phyloP scores from a whole-genome alignment of 1,284 basidiomycete genomes.

The Fomitiporia mediterranea region DNA sequence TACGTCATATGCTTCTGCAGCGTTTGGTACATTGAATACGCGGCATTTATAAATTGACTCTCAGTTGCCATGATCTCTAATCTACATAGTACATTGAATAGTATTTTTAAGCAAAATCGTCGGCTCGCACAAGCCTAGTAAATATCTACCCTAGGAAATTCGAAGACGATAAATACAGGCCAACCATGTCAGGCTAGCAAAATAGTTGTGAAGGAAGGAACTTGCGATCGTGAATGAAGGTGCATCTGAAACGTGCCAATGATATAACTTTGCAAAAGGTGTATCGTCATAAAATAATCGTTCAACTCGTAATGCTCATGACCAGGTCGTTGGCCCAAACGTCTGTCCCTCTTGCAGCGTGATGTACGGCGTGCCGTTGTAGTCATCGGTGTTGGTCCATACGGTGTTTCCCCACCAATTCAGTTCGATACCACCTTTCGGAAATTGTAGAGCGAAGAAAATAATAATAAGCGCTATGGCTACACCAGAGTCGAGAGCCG shows the following conservation, averaged over 20 bases:
- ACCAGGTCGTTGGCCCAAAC: conserved; percentile 59
- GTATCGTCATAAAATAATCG: too few species aligned
- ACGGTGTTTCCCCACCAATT: conserved; percentile 70
- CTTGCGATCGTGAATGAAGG: too few species aligned
- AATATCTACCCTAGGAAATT: conserved; percentile 1
- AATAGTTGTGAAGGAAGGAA: too few species aligned
- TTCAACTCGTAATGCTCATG: conserved; percentile 30
- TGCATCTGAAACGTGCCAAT: too few species aligned
- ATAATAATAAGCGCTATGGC: conserved; percentile 30
- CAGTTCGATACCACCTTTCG: conserved; percentile 26
- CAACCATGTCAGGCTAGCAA: background rate
- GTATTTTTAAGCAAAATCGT: background rate
- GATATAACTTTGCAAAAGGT: too few species aligned
- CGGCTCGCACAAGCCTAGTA: background rate
- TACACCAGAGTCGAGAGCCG: conserved; percentile 32
- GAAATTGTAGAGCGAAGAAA: conserved; percentile 31
- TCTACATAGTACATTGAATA: too few species aligned
- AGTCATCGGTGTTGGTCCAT: conserved; percentile 58
- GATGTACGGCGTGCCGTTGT: conserved; percentile 48
- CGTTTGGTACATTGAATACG: background rate
- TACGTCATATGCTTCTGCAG: background rate
- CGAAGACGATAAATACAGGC: background rate
- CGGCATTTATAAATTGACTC: background rate
- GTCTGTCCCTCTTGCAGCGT: conserved; percentile 39
- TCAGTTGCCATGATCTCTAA: too few species aligned